Conservation (phyloP, 352 stramenopile species). For the Globisporangium camurandrum region DNA sequence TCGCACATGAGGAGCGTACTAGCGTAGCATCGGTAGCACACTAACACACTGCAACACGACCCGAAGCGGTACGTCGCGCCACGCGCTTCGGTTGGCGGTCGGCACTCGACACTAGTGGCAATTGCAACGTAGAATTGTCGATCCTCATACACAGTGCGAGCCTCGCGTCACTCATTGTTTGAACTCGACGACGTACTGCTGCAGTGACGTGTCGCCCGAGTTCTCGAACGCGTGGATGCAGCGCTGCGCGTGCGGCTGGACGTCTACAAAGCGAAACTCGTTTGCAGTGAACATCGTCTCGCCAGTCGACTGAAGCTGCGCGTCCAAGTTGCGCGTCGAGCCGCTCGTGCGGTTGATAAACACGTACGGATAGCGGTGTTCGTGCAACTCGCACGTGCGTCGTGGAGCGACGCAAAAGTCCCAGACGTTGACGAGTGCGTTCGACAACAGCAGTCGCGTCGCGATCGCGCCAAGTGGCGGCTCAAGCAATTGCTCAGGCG, state of each 20-base stretch:
- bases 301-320: conserved; percentile 15
- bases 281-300: conserved; percentile 17
- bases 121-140: neutral
- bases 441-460: conserved; percentile 25
- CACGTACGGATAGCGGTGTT: conserved; percentile 29
- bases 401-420: conserved; percentile 24
- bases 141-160: neutral
- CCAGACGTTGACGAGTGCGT: conserved; percentile 28
- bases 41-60: neutral
- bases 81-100: neutral
- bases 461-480: conserved; percentile 15
- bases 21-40: no score
- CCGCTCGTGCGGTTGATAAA: conserved; percentile 33
- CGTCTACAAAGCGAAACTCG: conserved; percentile 28
- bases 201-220: conserved; percentile 8
- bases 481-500: neutral
- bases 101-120: neutral
- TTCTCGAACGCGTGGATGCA: conserved; percentile 35
- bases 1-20: no score
- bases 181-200: conserved; percentile 41
- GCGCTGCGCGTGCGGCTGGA: conserved; percentile 8
- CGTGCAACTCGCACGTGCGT: conserved; percentile 24
- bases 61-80: neutral
- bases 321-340: conserved; percentile 23
- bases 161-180: conserved; percentile 1